Conservation (phyloP, 1,284 basidiomycete genomes). For the Takashimella tepidaria region DNA sequence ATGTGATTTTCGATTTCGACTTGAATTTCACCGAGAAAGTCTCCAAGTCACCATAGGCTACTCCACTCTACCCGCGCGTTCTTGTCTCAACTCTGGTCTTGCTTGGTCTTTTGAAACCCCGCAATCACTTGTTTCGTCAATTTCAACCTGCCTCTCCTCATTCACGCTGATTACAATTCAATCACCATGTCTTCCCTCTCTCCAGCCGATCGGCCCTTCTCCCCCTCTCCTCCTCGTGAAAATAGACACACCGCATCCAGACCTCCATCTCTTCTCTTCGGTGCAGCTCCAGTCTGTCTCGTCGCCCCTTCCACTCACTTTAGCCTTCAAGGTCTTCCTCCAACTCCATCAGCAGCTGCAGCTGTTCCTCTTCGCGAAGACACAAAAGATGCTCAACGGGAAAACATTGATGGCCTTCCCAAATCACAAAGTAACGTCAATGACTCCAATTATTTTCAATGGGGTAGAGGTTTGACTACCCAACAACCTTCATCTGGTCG, state of each 20-base stretch:
- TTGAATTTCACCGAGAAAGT: no score
- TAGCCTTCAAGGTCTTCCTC: constrained; percentile 7
- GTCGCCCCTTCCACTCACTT: constrained; percentile 3
- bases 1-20: no score
- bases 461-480: not conserved
- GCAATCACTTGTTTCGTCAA: not conserved
- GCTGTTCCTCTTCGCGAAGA: not conserved
- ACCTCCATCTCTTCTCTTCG: constrained; percentile 18
- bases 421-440: not conserved
- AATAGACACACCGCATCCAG: constrained; percentile 14
- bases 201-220: constrained; percentile 11
- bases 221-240: constrained; percentile 17
- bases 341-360: constrained; percentile 3
- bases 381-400: not conserved
- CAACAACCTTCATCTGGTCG: not conserved
- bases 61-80: not conserved
- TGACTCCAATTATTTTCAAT: not conserved
- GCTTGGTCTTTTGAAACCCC: not conserved
- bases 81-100: not conserved
- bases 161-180: not conserved
- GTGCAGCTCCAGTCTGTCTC: constrained; percentile 2
- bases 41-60: no score
- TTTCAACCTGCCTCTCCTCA: not conserved
- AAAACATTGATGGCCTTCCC: not conserved
- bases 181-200: not conserved